phyloP scores from a whole-genome alignment of 306 rosid genomes.

The Oxytropis ochrocephala region DNA sequence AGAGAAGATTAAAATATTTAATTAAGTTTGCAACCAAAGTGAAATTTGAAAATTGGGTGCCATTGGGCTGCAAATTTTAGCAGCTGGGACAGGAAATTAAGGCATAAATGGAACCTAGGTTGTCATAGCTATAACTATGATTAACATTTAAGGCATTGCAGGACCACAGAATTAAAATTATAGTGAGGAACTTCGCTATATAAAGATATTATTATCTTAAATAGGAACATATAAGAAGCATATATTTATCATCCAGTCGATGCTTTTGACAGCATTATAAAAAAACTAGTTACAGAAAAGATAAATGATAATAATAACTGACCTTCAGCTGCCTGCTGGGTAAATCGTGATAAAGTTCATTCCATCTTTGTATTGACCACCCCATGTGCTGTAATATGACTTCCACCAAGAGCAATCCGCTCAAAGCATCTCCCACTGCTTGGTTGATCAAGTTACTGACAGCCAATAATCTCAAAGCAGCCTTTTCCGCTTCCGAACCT shows the following conservation, averaged over 20 bases:
- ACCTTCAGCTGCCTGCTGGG: slow-evolving; percentile 97
- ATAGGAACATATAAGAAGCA: not conserved
- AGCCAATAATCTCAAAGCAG: slow-evolving; percentile 70
- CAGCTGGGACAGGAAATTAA: not conserved
- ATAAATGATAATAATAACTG: not conserved
- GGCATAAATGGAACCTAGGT: not conserved
- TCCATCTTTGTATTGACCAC: slow-evolving; percentile 82
- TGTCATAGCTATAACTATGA: not conserved
- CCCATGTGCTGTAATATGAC: slow-evolving; percentile 64
- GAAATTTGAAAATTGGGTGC: not conserved
- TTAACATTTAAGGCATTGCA: slow-evolving; percentile 3
- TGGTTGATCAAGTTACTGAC: slow-evolving; percentile 77
- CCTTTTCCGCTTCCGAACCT: slow-evolving; percentile 69
- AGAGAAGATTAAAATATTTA: not conserved
- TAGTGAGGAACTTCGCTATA: not conserved
- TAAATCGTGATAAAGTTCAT: slow-evolving; percentile 75
- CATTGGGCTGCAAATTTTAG: not conserved
- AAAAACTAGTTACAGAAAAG: not conserved
- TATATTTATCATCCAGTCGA: slow-evolving; percentile 2
- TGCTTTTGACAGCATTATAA: not conserved
- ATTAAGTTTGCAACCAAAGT: not conserved
- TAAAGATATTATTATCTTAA: not conserved
- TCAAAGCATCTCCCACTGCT: slow-evolving; percentile 93
- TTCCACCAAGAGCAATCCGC: slow-evolving; percentile 90
- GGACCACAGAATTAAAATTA: not conserved